Conservation (phyloP, 495 filamentous ascomycete species). For the Hypoxylon rickii region DNA sequence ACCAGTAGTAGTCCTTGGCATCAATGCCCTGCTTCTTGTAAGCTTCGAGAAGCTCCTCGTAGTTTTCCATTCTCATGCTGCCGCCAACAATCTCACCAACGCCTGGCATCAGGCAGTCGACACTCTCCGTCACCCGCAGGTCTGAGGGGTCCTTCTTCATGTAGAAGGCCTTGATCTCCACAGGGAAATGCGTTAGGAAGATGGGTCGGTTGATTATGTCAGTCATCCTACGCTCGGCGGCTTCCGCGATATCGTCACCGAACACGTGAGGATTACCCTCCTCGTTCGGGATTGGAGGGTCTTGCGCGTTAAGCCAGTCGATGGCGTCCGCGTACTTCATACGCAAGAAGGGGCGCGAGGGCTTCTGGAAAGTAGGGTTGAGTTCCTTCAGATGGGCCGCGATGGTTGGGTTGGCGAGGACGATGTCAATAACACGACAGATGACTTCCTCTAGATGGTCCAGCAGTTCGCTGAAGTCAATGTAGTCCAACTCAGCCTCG, state of each 20-base stretch:
- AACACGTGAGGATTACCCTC: constrained; percentile 87
- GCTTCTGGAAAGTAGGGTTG: constrained; percentile 85
- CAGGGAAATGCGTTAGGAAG: constrained; percentile 96
- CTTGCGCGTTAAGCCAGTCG: constrained; percentile 84
- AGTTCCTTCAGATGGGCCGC: constrained; percentile 74
- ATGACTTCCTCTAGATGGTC: constrained; percentile 87
- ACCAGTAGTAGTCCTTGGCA: constrained; percentile 94
- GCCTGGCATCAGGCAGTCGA: constrained; percentile 94
- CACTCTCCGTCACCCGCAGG: constrained; percentile 89
- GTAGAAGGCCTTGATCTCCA: constrained; percentile 98
- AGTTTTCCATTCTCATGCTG: constrained; percentile 92
- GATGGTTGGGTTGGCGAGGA: constrained; percentile 71
- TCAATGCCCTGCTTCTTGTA: constrained; percentile 88
- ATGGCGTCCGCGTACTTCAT: constrained; percentile 97
- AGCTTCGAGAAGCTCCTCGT: constrained; percentile 87
- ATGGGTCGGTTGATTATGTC: constrained; percentile 94
- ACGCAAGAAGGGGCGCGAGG: constrained; percentile 84
- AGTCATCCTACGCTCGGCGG: constrained; percentile 95
- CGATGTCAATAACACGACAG: constrained; percentile 79
- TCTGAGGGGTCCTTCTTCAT: constrained; percentile 92
- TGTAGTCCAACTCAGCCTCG: constrained; percentile 96
- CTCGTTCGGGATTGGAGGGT: constrained; percentile 81
- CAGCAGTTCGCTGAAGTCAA: constrained; percentile 91
- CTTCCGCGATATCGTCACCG: constrained; percentile 98
- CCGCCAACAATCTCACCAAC: constrained; percentile 98